Evolutionary conservation across 2,329 filamentous ascomycete species (phyloP), one percentile per base, ranked within the genome.

Genomic region (Talaromyces verruculosus): DNA sequence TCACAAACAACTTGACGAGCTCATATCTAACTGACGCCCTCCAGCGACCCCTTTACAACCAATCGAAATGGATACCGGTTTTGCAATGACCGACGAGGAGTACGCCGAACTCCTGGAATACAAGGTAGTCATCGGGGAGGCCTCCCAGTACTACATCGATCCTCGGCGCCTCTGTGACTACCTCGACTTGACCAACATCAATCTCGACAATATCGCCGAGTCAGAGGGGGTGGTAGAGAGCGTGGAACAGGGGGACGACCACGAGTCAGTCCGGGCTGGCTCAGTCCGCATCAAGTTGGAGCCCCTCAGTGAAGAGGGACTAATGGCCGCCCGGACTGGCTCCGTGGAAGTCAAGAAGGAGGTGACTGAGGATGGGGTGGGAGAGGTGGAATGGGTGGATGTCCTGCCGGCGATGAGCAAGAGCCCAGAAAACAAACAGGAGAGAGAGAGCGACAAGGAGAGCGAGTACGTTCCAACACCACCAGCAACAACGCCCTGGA

Each of bases 11-110:
- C 11, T n/a, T 33, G 25, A 11, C 15, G n/a, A 33, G 49, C n/a
- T n/a, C 25, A 5, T 33, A 33, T 53, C 49, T 53, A 33, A 33
- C 17, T 51, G 17, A 53, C 15, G 7, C 49, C 1, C 28, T 33
- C 8, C 28, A 53, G 28, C 17, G 49, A 30, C 7, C 3, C 2
- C 15, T 53, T 53, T 51, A 30, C 49, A 33, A 33, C 17, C 25
- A 51, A 30, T 10, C 25, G 25, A n/a, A n/a, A 55, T 55, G 51
- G 30, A 35, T 19, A 5, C 10, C n/a, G 5, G 11, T 28, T 43
- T 59, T 25, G 57, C 57, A 5, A 59, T 59, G 57, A 59, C 28
- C 19, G 57, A 59, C 57, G 19, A 25, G 13, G 57, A 59, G 35
- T 59, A 59, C 19, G 57, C 57, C n/a, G 37, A 43, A 7, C 17